Evolutionary conservation across 2,329 filamentous ascomycete genomes (phyloP).

Genomic region (Magnaporthiopsis poae): DNA sequence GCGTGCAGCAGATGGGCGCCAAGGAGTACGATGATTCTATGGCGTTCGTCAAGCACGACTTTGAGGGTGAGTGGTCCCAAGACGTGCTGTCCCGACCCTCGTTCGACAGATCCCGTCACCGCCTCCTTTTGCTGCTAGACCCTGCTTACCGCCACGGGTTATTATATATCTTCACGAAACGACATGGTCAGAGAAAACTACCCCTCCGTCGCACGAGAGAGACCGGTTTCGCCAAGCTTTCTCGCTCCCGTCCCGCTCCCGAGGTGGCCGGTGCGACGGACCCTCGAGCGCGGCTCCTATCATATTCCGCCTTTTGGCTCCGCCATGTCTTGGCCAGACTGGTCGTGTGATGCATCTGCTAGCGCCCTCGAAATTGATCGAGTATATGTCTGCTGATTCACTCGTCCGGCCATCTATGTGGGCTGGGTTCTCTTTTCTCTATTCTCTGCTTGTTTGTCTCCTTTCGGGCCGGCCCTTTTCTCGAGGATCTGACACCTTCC

Average conservation of each 20-base stretch:
- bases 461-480: not conserved
- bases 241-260: not conserved
- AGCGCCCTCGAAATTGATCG: not conserved
- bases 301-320: not conserved
- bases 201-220: not conserved
- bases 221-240: not conserved
- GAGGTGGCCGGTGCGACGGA: not conserved
- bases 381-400: not conserved
- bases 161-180: not conserved
- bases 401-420: not conserved
- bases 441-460: not conserved
- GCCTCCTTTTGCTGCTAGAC: not conserved
- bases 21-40: conserved; percentile 81
- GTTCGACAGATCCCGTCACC: too few species aligned
- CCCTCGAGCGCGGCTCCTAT: not conserved
- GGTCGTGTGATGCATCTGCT: not conserved
- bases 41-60: conserved; percentile 95
- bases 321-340: not conserved
- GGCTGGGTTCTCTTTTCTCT: not conserved
- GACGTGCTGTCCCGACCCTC: too few species aligned
- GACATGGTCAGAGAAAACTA: not conserved
- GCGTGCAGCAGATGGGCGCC: conserved; percentile 85
- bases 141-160: not conserved
- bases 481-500: not conserved
- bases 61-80: conserved; percentile 60